phyloP scores from a whole-genome alignment of 2,329 filamentous ascomycete species.

The Mycogone perniciosa region DNA sequence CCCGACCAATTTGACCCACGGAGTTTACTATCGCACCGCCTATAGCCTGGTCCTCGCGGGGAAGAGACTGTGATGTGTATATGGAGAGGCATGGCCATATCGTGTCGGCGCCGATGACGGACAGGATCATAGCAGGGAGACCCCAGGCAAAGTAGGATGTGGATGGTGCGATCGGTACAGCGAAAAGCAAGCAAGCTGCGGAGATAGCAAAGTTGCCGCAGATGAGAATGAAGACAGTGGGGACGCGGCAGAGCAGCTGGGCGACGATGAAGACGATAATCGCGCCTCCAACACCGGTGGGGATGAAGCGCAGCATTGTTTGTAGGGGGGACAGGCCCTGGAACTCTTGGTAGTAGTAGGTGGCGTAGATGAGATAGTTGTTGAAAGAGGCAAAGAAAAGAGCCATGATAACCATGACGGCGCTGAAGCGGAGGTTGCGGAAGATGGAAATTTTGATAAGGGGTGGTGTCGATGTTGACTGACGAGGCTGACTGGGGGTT shows the following conservation, averaged over 20 bases:
- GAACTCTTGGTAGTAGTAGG: slow-evolving; percentile 65
- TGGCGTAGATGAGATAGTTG: slow-evolving; percentile 60
- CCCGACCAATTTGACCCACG: slow-evolving; percentile 57
- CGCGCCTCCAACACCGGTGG: slow-evolving; percentile 55
- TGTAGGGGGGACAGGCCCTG: slow-evolving; percentile 56
- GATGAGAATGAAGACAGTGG: slow-evolving; percentile 51
- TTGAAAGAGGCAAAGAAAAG: slow-evolving; percentile 64
- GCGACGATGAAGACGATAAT: slow-evolving; percentile 51
- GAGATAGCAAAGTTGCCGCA: slow-evolving; percentile 52
- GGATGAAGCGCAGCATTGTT: slow-evolving; percentile 63
- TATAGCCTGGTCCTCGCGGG: slow-evolving; percentile 58
- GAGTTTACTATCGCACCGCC: slow-evolving; percentile 64
- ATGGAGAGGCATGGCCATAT: slow-evolving; percentile 60
- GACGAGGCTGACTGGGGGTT: slow-evolving; percentile 17
- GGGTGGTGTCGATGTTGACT: slow-evolving; percentile 31
- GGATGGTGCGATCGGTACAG: slow-evolving; percentile 52
- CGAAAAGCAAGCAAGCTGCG: slow-evolving; percentile 54
- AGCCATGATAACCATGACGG: slow-evolving; percentile 58
- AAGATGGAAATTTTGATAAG: slow-evolving; percentile 65
- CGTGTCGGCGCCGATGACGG: slow-evolving; percentile 60
- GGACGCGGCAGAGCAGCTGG: slow-evolving; percentile 50
- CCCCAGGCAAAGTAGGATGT: slow-evolving; percentile 64
- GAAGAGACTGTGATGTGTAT: slow-evolving; percentile 57
- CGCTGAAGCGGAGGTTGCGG: slow-evolving; percentile 50
- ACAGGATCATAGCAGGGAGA: slow-evolving; percentile 59